These are phyloP conservation scores for Plasmodium chabaudi DNA, from an alignment of 169 alveolate genomes.

Conservation along the genomic window DNA sequence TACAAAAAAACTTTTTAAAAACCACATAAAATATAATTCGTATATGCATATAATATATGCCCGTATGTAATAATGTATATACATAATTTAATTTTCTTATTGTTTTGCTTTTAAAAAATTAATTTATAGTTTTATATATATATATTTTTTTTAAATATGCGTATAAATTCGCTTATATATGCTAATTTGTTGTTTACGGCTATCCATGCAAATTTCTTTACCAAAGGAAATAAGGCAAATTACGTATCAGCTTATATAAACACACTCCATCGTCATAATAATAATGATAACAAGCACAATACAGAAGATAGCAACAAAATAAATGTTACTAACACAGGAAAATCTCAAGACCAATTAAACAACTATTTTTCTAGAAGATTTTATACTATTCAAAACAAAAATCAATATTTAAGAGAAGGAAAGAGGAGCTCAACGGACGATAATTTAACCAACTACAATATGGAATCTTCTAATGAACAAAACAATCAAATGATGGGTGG, in stretches of 20 bases:
- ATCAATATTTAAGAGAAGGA: neutral
- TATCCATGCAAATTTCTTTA: slow-evolving; percentile 43
- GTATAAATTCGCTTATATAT: slow-evolving; percentile 28
- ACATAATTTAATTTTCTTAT: neutral
- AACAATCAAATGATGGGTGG: neutral
- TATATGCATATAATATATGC: neutral
- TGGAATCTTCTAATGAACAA: neutral
- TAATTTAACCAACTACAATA: neutral
- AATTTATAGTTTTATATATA: neutral
- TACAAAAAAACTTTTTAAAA: too few relatives aligned
- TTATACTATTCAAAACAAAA: neutral
- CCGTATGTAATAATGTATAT: neutral
- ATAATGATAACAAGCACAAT: neutral
- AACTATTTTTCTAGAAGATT: too few relatives aligned
- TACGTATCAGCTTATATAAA: slow-evolving; percentile 34
- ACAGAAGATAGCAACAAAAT: neutral
- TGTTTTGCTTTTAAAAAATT: neutral
- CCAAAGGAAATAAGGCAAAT: slow-evolving; percentile 28
- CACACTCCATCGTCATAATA: neutral
- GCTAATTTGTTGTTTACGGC: slow-evolving; percentile 33
- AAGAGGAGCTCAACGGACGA: neutral
- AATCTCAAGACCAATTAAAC: too few relatives aligned
- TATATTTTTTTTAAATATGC: slow-evolving; percentile 36
- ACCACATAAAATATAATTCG: too few relatives aligned
- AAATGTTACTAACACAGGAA: neutral